Evolutionary conservation across 2,329 filamentous ascomycete genomes (phyloP).

Genomic region (Emergomyces orientalis): DNA sequence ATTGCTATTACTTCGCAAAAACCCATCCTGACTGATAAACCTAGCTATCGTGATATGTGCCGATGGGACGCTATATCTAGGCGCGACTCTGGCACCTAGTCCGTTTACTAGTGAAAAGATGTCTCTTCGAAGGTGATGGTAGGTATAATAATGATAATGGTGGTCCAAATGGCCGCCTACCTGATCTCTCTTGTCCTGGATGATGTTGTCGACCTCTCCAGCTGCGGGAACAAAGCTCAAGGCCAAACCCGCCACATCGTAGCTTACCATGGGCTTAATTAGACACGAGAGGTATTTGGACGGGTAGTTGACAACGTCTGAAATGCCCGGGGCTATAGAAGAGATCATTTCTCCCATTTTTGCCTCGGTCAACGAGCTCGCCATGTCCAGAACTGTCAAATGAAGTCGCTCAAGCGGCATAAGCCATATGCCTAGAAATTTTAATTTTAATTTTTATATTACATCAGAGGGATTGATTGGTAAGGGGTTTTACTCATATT

Average conservation of each 20-base stretch:
- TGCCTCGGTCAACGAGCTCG: conserved; percentile 62
- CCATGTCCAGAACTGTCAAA: conserved; percentile 74
- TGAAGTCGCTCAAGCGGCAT: conserved; percentile 74
- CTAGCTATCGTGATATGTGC: conserved; percentile 82
- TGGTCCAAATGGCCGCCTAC: not conserved
- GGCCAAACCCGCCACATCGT: conserved; percentile 75
- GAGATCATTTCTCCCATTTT: conserved; percentile 58
- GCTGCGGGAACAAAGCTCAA: conserved; percentile 77
- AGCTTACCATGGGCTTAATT: conserved; percentile 73
- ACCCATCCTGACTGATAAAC: conserved; percentile 61
- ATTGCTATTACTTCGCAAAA: conserved; percentile 26
- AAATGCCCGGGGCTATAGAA: conserved; percentile 45
- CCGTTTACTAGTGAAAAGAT: conserved; percentile 54
- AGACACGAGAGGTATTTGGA: conserved; percentile 60
- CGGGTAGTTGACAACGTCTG: conserved; percentile 57
- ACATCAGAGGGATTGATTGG: not conserved
- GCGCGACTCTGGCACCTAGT: conserved; percentile 60
- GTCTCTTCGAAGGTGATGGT: conserved; percentile 81
- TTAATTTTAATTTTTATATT: not conserved
- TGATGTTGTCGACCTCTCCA: conserved; percentile 39
- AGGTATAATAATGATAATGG: conserved; percentile 55
- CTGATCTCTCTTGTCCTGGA: not conserved
- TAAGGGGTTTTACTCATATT: not conserved
- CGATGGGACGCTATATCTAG: conserved; percentile 78
- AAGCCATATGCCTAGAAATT: conserved; percentile 61